Evolutionary conservation across 1,284 basidiomycete genomes (phyloP).

Genomic region (Schizopora paradoxa): DNA sequence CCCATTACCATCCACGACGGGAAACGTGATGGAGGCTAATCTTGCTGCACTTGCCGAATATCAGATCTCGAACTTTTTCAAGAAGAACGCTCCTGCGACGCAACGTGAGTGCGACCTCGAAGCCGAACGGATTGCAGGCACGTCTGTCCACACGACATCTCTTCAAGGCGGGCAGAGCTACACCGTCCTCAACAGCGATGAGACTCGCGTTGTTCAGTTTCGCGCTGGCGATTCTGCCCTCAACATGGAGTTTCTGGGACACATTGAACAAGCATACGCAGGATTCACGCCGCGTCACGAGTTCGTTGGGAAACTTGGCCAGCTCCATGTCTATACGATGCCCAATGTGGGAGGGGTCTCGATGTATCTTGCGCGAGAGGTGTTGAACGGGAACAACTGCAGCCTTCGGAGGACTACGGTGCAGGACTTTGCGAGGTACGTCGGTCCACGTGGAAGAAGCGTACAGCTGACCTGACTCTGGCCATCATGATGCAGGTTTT

Average conservation of each 20-base stretch:
- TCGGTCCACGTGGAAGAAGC: not conserved
- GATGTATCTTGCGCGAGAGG: not conserved
- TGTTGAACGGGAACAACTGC: not conserved
- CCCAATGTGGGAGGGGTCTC: slow-evolving; percentile 1
- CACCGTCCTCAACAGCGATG: not conserved
- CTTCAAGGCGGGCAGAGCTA: not conserved
- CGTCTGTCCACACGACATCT: not conserved
- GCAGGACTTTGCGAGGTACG: slow-evolving; percentile 1
- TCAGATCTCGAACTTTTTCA: slow-evolving; percentile 1
- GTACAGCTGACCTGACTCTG: not conserved
- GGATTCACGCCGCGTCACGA: not conserved
- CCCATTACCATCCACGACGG: too few species aligned
- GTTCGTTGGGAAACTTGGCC: not conserved
- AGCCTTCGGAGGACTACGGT: not conserved
- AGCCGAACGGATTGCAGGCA: not conserved
- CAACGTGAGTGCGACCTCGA: not conserved
- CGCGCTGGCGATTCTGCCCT: not conserved
- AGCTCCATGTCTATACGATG: not conserved
- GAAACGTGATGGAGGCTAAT: not conserved
- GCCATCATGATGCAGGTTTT: slow-evolving; percentile 1
- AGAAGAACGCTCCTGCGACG: not conserved
- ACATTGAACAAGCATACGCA: not conserved
- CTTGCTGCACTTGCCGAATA: not conserved
- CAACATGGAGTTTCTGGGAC: not conserved
- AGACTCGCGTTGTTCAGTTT: slow-evolving; percentile 2